A percentile compares a stretch with the other conserved stretches of the same genome.
These are phyloP conservation scores for Botryotinia convoluta DNA, from an alignment of 2,329 filamentous ascomycete genomes.

Conservation along the genomic window DNA sequence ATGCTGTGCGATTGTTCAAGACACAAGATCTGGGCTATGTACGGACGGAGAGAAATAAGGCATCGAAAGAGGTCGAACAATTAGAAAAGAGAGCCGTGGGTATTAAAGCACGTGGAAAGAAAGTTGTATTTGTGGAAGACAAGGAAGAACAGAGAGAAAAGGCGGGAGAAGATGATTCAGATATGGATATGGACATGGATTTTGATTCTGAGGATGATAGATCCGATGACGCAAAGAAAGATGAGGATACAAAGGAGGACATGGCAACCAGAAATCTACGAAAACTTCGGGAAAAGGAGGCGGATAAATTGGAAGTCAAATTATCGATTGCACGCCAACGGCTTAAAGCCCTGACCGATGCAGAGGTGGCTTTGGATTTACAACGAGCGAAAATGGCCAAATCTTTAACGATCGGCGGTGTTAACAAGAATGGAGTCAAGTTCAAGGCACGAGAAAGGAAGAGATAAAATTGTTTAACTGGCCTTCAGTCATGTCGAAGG, in stretches of 20 bases:
- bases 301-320: constrained; percentile 48
- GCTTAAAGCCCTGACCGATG: constrained; percentile 52
- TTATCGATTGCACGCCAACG: constrained; percentile 53
- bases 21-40: constrained; percentile 67
- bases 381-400: constrained; percentile 65
- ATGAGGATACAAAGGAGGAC: constrained; percentile 20
- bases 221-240: constrained; percentile 25
- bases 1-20: constrained; percentile 62
- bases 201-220: constrained; percentile 28
- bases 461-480: constrained; percentile 41
- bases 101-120: constrained; percentile 37
- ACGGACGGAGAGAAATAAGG: constrained; percentile 59
- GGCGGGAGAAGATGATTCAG: constrained; percentile 30
- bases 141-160: constrained; percentile 32
- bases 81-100: constrained; percentile 54
- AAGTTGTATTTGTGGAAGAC: constrained; percentile 40
- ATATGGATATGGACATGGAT: constrained; percentile 33
- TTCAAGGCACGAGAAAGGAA: constrained; percentile 62
- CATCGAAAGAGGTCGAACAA: constrained; percentile 54
- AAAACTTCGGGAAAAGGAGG: constrained; percentile 45
- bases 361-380: constrained; percentile 56
- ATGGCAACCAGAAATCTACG: constrained; percentile 40
- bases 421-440: constrained; percentile 60
- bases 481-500: constrained; percentile 33
- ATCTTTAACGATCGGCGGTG: constrained; percentile 57